phyloP scores from a whole-genome alignment of 805 yeast species.

The Wickerhamomyces mucosus region DNA sequence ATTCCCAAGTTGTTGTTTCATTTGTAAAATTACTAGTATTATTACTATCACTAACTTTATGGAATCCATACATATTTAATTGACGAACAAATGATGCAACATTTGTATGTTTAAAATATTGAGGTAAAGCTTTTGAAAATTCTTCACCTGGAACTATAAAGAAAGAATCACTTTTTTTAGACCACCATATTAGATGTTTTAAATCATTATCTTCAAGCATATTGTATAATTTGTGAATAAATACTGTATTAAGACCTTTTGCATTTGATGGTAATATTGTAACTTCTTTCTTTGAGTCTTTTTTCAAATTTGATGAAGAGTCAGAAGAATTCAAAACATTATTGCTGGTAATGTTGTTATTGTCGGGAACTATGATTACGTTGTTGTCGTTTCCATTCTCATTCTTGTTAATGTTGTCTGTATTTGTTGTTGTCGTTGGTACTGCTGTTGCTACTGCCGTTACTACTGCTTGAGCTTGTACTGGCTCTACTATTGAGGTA shows the following conservation, averaged over 20 bases:
- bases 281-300: conserved; percentile 9
- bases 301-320: neutral
- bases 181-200: conserved; percentile 81
- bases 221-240: conserved; percentile 82
- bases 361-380: too few species aligned
- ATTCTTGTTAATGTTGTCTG: too few species aligned
- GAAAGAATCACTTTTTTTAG: conserved; percentile 60
- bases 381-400: too few species aligned
- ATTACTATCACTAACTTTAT: conserved; percentile 39
- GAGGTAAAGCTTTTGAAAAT: conserved; percentile 59
- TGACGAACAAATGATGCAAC: conserved; percentile 74
- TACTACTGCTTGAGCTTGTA: too few species aligned
- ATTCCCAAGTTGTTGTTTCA: conserved; percentile 61
- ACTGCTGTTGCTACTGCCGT: too few species aligned
- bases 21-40: conserved; percentile 3
- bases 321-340: too few species aligned
- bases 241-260: conserved; percentile 37
- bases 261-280: conserved; percentile 14
- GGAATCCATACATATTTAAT: conserved; percentile 76
- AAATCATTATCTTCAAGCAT: conserved; percentile 78
- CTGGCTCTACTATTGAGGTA: too few species aligned
- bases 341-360: too few species aligned
- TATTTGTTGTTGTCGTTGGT: too few species aligned
- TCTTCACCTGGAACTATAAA: conserved; percentile 79
- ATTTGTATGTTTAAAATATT: conserved; percentile 73